A percentile compares a stretch with the other conserved stretches of the same genome.
Conservation (phyloP, 2,329 filamentous ascomycete genomes). For the Neurospora crassa region DNA sequence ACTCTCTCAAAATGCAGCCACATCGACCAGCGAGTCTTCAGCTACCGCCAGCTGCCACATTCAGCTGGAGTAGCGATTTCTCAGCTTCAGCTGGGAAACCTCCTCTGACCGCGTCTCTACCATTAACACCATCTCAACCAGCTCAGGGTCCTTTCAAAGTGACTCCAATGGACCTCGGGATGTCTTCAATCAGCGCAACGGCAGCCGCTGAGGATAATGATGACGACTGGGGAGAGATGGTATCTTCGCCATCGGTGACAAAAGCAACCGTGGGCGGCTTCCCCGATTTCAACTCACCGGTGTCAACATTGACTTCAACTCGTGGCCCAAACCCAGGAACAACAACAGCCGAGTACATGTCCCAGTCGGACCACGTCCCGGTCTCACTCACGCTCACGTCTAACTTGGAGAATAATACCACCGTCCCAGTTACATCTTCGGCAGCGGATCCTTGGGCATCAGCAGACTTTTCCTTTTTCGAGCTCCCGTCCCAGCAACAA, state of each 20-base stretch:
- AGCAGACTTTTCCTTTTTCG: conserved; percentile 16
- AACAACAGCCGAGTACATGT: not conserved
- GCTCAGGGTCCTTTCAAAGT: not conserved
- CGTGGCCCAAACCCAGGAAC: not conserved
- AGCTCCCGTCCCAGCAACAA: conserved; percentile 1
- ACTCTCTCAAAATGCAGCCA: conserved; percentile 1
- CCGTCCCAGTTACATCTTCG: not conserved
- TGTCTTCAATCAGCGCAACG: not conserved
- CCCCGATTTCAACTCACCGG: conserved; percentile 2
- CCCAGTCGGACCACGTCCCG: not conserved
- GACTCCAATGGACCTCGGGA: conserved; percentile 4
- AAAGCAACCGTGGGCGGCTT: conserved; percentile 1
- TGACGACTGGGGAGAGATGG: conserved; percentile 54
- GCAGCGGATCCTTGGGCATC: conserved; percentile 10
- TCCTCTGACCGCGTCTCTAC: not conserved
- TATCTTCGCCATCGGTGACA: conserved; percentile 28
- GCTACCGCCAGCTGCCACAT: conserved; percentile 11
- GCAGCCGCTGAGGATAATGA: conserved; percentile 29
- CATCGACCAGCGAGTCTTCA: conserved; percentile 12
- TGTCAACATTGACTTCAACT: not conserved
- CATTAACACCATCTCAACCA: not conserved
- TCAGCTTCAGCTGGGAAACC: conserved; percentile 2
- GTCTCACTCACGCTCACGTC: not conserved
- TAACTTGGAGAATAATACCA: not conserved
- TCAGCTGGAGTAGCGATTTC: conserved; percentile 16